Evolutionary conservation across 345 rosid species (phyloP).

Genomic region (Brassica rapa): DNA sequence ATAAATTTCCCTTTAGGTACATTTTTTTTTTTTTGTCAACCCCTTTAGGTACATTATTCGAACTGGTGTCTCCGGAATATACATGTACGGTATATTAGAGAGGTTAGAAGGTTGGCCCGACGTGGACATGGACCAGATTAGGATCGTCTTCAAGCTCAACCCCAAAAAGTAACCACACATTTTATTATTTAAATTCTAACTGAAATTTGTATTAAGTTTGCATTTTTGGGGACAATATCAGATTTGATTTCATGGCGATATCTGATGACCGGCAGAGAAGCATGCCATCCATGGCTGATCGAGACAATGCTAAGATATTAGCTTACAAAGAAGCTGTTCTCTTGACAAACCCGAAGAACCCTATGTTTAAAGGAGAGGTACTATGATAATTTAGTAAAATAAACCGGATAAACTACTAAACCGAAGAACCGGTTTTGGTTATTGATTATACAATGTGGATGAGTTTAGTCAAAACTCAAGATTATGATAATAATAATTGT

Average conservation of each 20-base stretch:
- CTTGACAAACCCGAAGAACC: constrained; percentile 57
- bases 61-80: constrained; percentile 70
- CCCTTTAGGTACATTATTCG: constrained; percentile 61
- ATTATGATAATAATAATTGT: background rate
- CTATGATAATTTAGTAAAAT: background rate
- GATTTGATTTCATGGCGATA: constrained; percentile 82
- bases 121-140: constrained; percentile 81
- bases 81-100: constrained; percentile 70
- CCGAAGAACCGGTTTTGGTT: background rate
- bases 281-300: constrained; percentile 71
- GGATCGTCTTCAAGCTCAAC: constrained; percentile 79
- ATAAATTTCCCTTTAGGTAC: constrained; percentile 47
- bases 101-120: constrained; percentile 78
- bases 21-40: constrained; percentile 19
- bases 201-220: background rate
- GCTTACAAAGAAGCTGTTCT: constrained; percentile 91
- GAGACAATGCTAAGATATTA: constrained; percentile 48
- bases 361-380: constrained; percentile 69
- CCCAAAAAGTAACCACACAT: constrained; percentile 51
- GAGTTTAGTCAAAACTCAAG: background rate
- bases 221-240: constrained; percentile 24
- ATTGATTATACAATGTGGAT: background rate
- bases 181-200: background rate
- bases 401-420: background rate
- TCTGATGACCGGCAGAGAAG: constrained; percentile 67